phyloP scores from a whole-genome alignment of 257 asterid species.

The Scutellaria minor region DNA sequence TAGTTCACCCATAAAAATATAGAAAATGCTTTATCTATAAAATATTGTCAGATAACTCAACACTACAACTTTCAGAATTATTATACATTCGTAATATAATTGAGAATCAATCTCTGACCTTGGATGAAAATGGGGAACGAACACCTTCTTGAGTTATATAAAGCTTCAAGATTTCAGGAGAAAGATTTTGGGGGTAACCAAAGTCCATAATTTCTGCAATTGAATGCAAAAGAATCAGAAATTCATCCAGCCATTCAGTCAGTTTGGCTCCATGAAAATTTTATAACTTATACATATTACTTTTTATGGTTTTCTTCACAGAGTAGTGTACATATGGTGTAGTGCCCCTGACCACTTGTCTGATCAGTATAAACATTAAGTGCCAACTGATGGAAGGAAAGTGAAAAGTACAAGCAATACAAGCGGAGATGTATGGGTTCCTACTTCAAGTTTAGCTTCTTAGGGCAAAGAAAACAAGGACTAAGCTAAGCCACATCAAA shows the following conservation, averaged over 20 bases:
- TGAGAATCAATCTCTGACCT: constrained; percentile 56
- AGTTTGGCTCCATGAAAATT: constrained; percentile 13
- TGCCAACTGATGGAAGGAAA: constrained; percentile 10
- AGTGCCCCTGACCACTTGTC: constrained; percentile 18
- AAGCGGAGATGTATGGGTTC: neutral
- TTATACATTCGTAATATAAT: constrained; percentile 21
- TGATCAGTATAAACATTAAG: constrained; percentile 1
- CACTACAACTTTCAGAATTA: constrained; percentile 10
- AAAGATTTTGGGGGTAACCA: constrained; percentile 98
- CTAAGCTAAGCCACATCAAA: constrained; percentile 18
- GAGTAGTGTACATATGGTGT: neutral
- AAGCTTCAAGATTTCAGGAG: constrained; percentile 98
- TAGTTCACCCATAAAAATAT: constrained; percentile 12
- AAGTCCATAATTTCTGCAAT: constrained; percentile 96
- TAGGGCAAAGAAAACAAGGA: neutral
- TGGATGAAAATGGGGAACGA: constrained; percentile 96
- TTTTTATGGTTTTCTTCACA: constrained; percentile 6
- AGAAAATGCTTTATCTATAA: neutral
- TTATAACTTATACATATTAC: neutral
- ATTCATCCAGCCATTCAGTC: constrained; percentile 22
- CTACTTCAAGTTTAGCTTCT: constrained; percentile 14
- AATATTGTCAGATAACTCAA: neutral
- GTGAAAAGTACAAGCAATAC: constrained; percentile 14
- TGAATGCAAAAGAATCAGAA: constrained; percentile 31
- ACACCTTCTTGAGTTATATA: constrained; percentile 99